Evolutionary conservation across 306 rosid genomes (phyloP).

Genomic region (Quercus wislizeni): DNA sequence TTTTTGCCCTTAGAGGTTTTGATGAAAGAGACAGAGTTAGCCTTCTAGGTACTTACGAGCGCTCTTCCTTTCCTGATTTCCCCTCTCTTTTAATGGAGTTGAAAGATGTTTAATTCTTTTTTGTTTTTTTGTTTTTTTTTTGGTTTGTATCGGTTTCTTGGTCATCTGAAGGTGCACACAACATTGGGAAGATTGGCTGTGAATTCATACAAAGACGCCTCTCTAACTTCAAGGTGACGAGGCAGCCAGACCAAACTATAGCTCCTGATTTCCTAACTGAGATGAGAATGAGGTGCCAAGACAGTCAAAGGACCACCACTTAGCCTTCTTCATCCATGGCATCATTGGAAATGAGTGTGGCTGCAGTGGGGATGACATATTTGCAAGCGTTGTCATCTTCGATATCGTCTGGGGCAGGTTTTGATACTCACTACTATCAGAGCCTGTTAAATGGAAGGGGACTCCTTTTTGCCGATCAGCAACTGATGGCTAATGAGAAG

Average conservation of each 20-base stretch:
- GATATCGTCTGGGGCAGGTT: conserved; percentile 46
- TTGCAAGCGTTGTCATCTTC: conserved; percentile 45
- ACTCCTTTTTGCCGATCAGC: conserved; percentile 81
- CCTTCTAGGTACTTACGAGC: conserved; percentile 54
- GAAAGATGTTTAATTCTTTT: not conserved
- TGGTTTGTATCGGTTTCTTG: conserved; percentile 11
- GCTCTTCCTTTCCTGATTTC: not conserved
- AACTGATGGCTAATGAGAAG: conserved; percentile 59
- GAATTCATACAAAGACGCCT: conserved; percentile 58
- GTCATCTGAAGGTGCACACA: conserved; percentile 68
- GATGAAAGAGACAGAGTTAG: conserved; percentile 79
- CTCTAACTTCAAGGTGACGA: conserved; percentile 65
- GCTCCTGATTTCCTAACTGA: conserved; percentile 48
- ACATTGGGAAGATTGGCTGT: conserved; percentile 77
- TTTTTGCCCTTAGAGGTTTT: conserved; percentile 63
- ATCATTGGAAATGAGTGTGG: conserved; percentile 25
- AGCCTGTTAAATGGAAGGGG: conserved; percentile 71
- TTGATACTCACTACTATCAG: conserved; percentile 64
- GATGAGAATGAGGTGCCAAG: conserved; percentile 55
- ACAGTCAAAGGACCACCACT: conserved; percentile 1
- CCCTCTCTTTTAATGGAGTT: conserved; percentile 1
- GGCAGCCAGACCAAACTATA: conserved; percentile 62
- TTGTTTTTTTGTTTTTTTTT: no score
- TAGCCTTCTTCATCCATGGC: conserved; percentile 4
- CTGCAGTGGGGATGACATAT: conserved; percentile 39